Evolutionary conservation across 495 filamentous ascomycete species (phyloP), one percentile per base, ranked within the genome.

Genomic region (Penicillium herquei): DNA sequence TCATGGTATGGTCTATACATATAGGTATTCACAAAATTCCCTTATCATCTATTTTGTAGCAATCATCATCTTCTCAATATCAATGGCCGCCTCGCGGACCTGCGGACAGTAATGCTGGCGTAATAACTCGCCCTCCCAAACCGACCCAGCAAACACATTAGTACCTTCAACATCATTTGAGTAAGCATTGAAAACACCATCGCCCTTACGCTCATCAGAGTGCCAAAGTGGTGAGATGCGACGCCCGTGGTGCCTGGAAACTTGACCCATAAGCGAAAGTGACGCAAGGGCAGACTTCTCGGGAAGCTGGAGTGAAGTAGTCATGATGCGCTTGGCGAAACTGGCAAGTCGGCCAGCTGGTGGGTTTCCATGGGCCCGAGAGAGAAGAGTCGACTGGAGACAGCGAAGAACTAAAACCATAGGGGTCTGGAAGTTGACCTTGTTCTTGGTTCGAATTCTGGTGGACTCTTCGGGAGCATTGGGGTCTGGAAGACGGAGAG

Each of bases 51-150:
- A 78, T 55, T 71, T 72, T 31, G 60, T 48, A 31, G 64, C 54
- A 30, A 54, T 56, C 56, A 85, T 65, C 58, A 80, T 72, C 78
- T 85, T 88, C 70, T 92, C 89, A 63, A 96, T 78, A 42, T 78
- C 74, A 61, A 81, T 77, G 12, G 88, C 78, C n/a, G 84, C 86
- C 56, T 93, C 89, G 50, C 89, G 76, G 1, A 98, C 87, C 57
- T 83, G 84, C n/a, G 91, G 92, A 57, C 85, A 90, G 64, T 88
- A 98, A 78, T 98, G 94, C 54, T 84, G 75, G 63, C 84, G 79
- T 61, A 98, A 66, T 42, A 98, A 61, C 75, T 97, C 92, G 3
- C 90, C 91, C 64, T 98, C 94, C 93, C 93, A 98, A 7, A 96
- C 78, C 3, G 91, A 95, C 5, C 86, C 82, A 6, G 93, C 88